Evolutionary conservation across 2,329 filamentous ascomycete genomes (phyloP).

Genomic region (Eutypa lata): DNA sequence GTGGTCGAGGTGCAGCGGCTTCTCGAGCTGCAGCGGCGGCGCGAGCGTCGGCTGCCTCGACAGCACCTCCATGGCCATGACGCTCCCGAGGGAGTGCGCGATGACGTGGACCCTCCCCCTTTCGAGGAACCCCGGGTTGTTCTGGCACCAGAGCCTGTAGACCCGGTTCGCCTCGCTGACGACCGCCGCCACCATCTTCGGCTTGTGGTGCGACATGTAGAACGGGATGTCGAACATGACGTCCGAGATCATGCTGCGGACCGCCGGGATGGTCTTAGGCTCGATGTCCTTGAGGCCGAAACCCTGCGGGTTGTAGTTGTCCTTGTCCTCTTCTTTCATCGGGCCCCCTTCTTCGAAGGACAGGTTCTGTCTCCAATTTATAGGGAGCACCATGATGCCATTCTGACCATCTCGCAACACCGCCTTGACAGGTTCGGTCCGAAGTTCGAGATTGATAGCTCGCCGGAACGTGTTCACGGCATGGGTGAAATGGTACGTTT

Average conservation of each 20-base stretch:
- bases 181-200: constrained; percentile 88
- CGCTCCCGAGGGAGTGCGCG: constrained; percentile 88
- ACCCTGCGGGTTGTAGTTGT: constrained; percentile 55
- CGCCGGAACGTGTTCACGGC: constrained; percentile 88
- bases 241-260: constrained; percentile 92
- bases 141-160: constrained; percentile 91
- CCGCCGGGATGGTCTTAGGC: constrained; percentile 81
- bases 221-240: constrained; percentile 99
- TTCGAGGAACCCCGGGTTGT: constrained; percentile 82
- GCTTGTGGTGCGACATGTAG: constrained; percentile 94
- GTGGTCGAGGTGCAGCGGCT: constrained; percentile 46
- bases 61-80: constrained; percentile 89
- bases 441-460: constrained; percentile 80
- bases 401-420: constrained; percentile 75
- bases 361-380: constrained; percentile 90
- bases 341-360: constrained; percentile 79
- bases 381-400: constrained; percentile 86
- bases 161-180: constrained; percentile 90
- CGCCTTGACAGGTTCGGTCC: constrained; percentile 68
- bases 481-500: constrained; percentile 96
- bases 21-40: constrained; percentile 46
- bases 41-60: constrained; percentile 80
- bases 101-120: constrained; percentile 86
- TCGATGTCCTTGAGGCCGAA: constrained; percentile 82
- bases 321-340: constrained; percentile 51